A percentile compares a stretch with the other conserved stretches of the same genome.
phyloP scores from a whole-genome alignment of 1,139 yeast genomes.

The Candida anutae region DNA sequence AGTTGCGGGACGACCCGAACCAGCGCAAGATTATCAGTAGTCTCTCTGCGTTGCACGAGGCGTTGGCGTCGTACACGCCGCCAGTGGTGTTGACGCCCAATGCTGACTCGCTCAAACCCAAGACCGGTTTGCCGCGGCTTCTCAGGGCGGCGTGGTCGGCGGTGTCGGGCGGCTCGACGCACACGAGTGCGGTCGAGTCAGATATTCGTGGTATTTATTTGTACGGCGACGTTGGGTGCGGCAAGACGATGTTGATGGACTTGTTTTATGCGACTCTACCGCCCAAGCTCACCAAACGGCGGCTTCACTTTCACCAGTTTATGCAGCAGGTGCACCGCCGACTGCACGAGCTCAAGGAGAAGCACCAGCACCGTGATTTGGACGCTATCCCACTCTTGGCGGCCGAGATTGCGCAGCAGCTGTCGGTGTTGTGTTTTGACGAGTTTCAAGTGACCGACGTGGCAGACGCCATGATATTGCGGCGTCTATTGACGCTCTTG shows the following conservation, averaged over 20 bases:
- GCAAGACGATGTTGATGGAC: conserved; percentile 97
- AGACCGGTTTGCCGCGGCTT: conserved; percentile 39
- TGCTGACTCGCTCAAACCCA: conserved; percentile 39
- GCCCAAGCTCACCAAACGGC: conserved; percentile 57
- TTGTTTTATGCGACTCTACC: conserved; percentile 83
- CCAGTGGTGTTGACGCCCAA: conserved; percentile 47
- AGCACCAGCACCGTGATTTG: conserved; percentile 51
- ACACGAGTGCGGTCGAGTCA: conserved; percentile 13
- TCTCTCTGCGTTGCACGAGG: conserved; percentile 44
- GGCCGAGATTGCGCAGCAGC: conserved; percentile 65
- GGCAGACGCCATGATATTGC: conserved; percentile 93
- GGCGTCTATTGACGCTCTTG: conserved; percentile 62
- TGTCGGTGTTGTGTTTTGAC: conserved; percentile 85
- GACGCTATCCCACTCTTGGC: conserved; percentile 86
- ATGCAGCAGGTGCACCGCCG: conserved; percentile 92
- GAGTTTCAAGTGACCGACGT: conserved; percentile 96
- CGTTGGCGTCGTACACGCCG: conserved; percentile 44
- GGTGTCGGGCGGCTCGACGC: conserved; percentile 1
- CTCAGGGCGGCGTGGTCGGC: conserved; percentile 16
- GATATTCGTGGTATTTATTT: conserved; percentile 74
- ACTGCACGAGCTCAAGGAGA: conserved; percentile 62
- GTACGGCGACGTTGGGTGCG: conserved; percentile 97
- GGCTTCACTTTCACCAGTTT: conserved; percentile 93
- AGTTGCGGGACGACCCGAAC: conserved; percentile 56
- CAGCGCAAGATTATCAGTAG: conserved; percentile 57